Evolutionary conservation across 768 basidiomycete genomes (phyloP), one percentile per base, ranked within the genome.

Genomic region (Suillus occidentalis): DNA sequence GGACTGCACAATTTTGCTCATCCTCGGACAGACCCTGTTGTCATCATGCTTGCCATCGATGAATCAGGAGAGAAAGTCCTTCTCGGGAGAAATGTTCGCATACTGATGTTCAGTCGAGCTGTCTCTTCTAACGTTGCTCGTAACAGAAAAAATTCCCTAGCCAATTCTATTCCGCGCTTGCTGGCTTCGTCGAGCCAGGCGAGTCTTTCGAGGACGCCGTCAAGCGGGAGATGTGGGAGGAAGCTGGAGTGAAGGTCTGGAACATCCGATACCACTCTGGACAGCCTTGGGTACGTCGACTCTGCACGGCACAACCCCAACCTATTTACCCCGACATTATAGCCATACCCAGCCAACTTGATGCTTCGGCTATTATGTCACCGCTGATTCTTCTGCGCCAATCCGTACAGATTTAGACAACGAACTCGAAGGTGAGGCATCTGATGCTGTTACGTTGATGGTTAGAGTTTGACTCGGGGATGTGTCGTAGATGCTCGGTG

Each of bases 191-290:
- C 53, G 97, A 98, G 74, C 94, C 95, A 6, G 95, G 91, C 12
- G 97, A 99, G 75, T 87, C 91, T 0, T 90, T 97, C 67, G 97
- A 99, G 73, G 95, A 98, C 69, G 91, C 96, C 2, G 95, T 98
- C 37, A 82, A 85, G 61, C 84, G 97, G 45, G 97, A 99, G 76
- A 89, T 97, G 75, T 94, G 94, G 89, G 97, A 99, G 75, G 97
- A 99, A 76, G 92, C 94, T 2, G 97, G 97, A 5, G 84, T 99
- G n/a, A 85, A 83, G 56, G 92, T 94, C 28, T 90, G 89, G 80
- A 84, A 94, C 68, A 84, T 95, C 31, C 83, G 82, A 68, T 98
- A 97, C 73, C 93, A 95, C 75, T 92, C 91, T 63, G 86, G 82
- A 40, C 92, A 94, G 70, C 94, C 94, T 62, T 95, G 93, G 93